Evolutionary conservation across 169 alveolate species (phyloP), one percentile per base, ranked within the genome.

Genomic region (Ichthyophthirius multifiliis): DNA sequence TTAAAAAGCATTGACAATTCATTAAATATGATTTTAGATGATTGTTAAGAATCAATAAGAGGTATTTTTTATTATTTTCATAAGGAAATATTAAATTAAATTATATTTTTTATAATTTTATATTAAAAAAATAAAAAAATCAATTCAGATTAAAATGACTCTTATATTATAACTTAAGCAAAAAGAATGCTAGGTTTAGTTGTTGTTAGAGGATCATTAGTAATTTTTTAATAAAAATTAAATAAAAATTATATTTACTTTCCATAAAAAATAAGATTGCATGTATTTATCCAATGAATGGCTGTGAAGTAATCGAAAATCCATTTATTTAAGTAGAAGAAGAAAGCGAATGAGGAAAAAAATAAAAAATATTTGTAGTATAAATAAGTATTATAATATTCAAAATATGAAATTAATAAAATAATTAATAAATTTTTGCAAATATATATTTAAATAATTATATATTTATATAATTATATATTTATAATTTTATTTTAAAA

Each of bases 11-110:
- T 6, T 67, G 77, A 67, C 30, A 18, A 67, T 18, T n/a, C 15
- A 6, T 37, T 67, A 5, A 67, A 67, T 67, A 34, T 67, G 46
- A 67, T 67, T 16, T 67, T 67, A 39, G 77, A 67, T 67, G 77
- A 41, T 34, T 37, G 55, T 3, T 16, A 37, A 31, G 77, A 67
- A 67, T 37, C 77, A 0, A 13, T 67, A 16, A 67, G 77, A 67
- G 55, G 77, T 67, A 67, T 3, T 18, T 9, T 15, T 35, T 65
- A 15, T 0, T 18, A 46, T 20, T 5, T 12, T 20, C 35, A 10
- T 20, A 9, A 41, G 46, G 13, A 9, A 9, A 41, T 13, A 41
- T 41, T 41, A 41, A 41, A 9, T 41, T 10, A 4, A 35, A 1
- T 67, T 7, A 67, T 45, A 6, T 6, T 45, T 45, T n/a, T 13